Evolutionary conservation across 306 rosid species (phyloP), one percentile per base, ranked within the genome.

Genomic region (Quillaja saponaria): DNA sequence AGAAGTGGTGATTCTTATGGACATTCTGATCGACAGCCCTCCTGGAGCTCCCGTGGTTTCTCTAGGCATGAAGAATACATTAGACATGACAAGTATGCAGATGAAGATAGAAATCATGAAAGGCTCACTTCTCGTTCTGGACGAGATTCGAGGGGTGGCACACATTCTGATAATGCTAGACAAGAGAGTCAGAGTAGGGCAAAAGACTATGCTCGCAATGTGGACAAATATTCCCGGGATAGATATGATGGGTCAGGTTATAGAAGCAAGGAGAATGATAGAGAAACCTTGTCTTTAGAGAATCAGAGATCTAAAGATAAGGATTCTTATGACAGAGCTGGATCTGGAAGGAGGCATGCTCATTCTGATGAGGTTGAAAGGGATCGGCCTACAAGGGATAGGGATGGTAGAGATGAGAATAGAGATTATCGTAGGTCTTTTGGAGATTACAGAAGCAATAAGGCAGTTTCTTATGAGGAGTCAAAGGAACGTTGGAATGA

Each of bases 21-120:
- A 72, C 65, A 84, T 78, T 75, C 87, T 71, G 94, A 83, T 74
- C 62, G 81, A 49, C 90, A 76, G 61, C 78, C 79, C 28, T 81
- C 82, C 21, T 78, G 82, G 66, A 69, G 82, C 55, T 89, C 77
- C n/a, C 78, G 72, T 76, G 87, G 84, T 47, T 78, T 73, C 80
- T 75, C 78, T 62, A 76, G 84, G 80, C 83, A 77, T 51, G 75
- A 69, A 58, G 87, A 82, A 16, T 69, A 74, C 62, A 49, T 17
- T 35, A 80, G 75, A 55, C 65, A 67, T 61, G 90, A 79, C 63
- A 88, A 82, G 60, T 76, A 79, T 54, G 77, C 75, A 3, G 80
- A 78, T 47, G 90, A 82, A 45, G 90, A 84, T 55, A 84, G 82
- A 78, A 59, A 50, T 45, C 64, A 46, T 69, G 88, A 77, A 46